Evolutionary conservation across 2,329 filamentous ascomycete species (phyloP).

Genomic region (Colletotrichum salicis): DNA sequence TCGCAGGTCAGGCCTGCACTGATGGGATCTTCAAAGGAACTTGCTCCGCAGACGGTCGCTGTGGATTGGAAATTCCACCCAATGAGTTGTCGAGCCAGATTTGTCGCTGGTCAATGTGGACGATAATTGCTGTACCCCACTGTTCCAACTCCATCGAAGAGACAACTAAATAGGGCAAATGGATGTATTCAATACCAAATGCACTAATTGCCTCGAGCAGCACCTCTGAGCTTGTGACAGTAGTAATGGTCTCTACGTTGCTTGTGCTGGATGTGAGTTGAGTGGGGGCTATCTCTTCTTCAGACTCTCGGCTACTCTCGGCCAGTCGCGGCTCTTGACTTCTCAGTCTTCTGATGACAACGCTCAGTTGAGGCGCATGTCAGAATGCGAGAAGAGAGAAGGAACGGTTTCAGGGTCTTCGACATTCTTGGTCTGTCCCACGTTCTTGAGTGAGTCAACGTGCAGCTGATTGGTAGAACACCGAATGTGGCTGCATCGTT

Average conservation of each 20-base stretch:
- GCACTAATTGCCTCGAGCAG: neutral
- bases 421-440: slow-evolving; percentile 1
- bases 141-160: neutral
- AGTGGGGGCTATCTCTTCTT: too few species aligned
- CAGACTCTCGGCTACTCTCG: neutral
- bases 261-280: neutral
- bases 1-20: neutral
- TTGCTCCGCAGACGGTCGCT: neutral
- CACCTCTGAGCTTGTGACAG: neutral
- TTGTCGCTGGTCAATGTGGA: neutral
- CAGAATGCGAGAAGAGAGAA: neutral
- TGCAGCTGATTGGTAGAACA: too few species aligned
- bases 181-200: neutral
- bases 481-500: neutral
- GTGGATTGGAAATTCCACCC: neutral
- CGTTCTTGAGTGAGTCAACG: neutral
- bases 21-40: neutral
- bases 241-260: neutral
- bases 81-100: neutral
- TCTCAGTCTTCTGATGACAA: neutral
- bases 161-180: neutral
- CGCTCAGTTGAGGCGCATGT: neutral
- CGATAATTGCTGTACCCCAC: neutral
- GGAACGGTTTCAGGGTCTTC: neutral
- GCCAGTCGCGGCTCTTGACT: neutral